Conservation (phyloP, 169 alveolate genomes). For the Eimeria praecox region DNA sequence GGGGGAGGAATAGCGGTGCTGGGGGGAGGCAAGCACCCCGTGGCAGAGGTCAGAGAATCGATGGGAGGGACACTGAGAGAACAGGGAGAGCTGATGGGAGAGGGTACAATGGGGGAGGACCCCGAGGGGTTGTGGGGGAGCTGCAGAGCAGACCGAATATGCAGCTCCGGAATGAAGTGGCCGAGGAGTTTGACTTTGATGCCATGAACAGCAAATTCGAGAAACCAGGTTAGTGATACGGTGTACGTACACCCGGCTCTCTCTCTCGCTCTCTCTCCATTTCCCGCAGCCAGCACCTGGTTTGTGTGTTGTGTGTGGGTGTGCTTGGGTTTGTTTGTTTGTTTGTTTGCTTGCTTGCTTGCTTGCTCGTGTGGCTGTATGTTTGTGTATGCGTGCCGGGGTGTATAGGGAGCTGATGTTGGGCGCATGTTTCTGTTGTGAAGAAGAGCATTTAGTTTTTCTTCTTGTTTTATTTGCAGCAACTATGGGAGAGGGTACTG, state of each 20-base stretch:
- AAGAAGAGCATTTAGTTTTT: neutral
- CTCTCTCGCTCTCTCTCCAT: no score
- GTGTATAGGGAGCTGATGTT: neutral
- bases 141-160: constrained; percentile 75
- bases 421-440: neutral
- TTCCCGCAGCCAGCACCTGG: no score
- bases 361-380: no score
- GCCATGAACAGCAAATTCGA: constrained; percentile 73
- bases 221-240: constrained; percentile 34
- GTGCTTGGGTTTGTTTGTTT: no score
- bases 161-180: constrained; percentile 74
- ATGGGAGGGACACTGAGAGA: neutral
- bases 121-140: constrained; percentile 75
- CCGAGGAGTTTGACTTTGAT: constrained; percentile 78
- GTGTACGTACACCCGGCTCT: neutral
- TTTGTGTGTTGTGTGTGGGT: neutral
- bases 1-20: neutral
- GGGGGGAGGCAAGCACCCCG: constrained; percentile 6
- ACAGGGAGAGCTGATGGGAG: constrained; percentile 24
- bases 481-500: neutral
- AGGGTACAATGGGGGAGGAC: constrained; percentile 53
- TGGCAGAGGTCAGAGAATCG: neutral
- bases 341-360: no score
- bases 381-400: neutral
- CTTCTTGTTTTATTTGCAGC: neutral